Base-by-base conservation (phyloP, 2,329 filamentous ascomycete genomes). In the Scedosporium aurantiacum region DNA sequence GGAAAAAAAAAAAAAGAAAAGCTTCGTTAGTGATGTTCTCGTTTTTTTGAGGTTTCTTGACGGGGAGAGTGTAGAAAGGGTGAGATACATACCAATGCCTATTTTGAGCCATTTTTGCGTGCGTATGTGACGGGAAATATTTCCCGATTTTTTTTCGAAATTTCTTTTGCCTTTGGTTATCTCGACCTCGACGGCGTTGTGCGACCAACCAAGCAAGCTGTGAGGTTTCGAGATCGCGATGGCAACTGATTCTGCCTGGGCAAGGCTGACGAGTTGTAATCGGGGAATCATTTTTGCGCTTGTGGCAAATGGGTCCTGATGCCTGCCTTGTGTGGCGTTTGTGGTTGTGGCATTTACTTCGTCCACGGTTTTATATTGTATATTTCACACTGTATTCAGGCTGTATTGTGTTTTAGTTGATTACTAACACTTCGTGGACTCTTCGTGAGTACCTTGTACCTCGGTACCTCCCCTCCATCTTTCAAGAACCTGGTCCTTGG, bases 51-150 rank as follows among this genome's bases (percentile, higher is more conserved):
- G 64, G 64, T 62, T 37, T 45, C 52, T n/a, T 47, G 25, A 37
- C 56, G 16, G 40, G 27, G 23, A 25, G 41, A 52, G 14, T 28
- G 27, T 18, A 28, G 32, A 37, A 14, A 61, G 47, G 54, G 37
- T 54, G 56, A 58, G 41, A 55, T 27, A 21, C 78, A 67, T 81
- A 89, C 88, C 89, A 94, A 76, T 93, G 90, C 71, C 88, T 74
- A 65, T 78, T 78, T 81, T 78, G 86, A 81, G 77, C 86, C 84
- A 91, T 91, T 62, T 65, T 78, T 73, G 70, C 63, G 63, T 62
- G 25, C 12, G 4, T 58, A 25, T 10, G 66, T 25, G 54, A 57
- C 27, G 27, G 23, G 23, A 54, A 37, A 37, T 37, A 37, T 37
- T 37, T 12, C 32, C 10, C 32, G 32, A 37, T 37, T 37, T 12